Conservation (phyloP, 805 yeast genomes). For the Isabelozyma rhagii region DNA sequence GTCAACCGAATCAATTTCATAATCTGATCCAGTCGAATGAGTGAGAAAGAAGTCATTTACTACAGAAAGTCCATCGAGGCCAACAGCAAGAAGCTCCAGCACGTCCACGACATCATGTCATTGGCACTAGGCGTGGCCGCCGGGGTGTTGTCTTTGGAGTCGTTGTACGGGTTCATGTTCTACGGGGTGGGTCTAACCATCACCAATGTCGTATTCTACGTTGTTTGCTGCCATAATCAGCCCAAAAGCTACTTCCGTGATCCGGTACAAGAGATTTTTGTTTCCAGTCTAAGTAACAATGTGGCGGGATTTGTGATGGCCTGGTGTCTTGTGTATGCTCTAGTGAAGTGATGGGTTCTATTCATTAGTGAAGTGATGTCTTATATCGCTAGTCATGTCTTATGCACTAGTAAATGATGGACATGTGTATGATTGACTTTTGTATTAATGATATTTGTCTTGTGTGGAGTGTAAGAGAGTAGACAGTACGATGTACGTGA, state of each 20-base stretch:
- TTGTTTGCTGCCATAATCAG: conserved; percentile 29
- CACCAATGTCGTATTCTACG: conserved; percentile 25
- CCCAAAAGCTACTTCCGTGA: conserved; percentile 22
- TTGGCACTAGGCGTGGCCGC: conserved; percentile 38
- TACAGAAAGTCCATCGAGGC: conserved; percentile 27
- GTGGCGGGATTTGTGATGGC: conserved; percentile 42
- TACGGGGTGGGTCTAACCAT: conserved; percentile 32
- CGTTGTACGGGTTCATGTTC: conserved; percentile 32
- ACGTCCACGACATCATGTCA: conserved; percentile 35
- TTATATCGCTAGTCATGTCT: no score
- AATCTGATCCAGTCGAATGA: background rate
- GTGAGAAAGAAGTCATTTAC: conserved; percentile 9
- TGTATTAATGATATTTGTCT: no score
- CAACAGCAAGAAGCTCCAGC: conserved; percentile 25
- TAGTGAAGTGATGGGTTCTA: conserved; percentile 22
- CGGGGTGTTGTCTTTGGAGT: conserved; percentile 38
- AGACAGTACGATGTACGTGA: no score
- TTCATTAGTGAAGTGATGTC: no score
- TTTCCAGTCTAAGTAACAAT: conserved; percentile 28
- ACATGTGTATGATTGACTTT: no score
- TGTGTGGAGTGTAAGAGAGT: no score
- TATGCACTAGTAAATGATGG: no score
- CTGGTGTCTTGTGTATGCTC: conserved; percentile 47
- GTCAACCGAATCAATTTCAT: background rate
- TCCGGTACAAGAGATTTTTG: conserved; percentile 31